A percentile compares a stretch with the other conserved stretches of the same genome.
These are phyloP conservation scores for Phylloporus sp. DNA, from an alignment of 768 basidiomycete genomes.

Conservation along the genomic window DNA sequence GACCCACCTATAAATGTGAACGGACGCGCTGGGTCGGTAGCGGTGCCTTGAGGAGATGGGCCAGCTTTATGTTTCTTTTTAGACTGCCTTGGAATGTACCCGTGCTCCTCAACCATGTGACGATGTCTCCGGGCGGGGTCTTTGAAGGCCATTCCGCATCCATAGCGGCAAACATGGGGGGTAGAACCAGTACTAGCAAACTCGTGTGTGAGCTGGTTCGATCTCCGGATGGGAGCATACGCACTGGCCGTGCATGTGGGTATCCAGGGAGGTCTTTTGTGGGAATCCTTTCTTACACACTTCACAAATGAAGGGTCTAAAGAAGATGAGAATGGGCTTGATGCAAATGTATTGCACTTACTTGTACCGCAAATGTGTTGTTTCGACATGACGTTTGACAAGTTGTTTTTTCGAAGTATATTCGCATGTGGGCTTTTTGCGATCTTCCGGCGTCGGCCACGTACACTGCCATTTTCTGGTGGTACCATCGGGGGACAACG, in stretches of 20 bases:
- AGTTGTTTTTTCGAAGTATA: slow-evolving; percentile 58
- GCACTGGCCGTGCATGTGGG: slow-evolving; percentile 54
- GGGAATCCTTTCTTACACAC: slow-evolving; percentile 54
- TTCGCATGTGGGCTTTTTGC: slow-evolving; percentile 33
- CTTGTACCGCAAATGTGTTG: slow-evolving; percentile 60
- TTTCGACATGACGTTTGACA: slow-evolving; percentile 65
- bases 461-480: slow-evolving; percentile 39
- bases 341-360: slow-evolving; percentile 29
- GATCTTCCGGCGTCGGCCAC: slow-evolving; percentile 36
- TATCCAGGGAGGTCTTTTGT: slow-evolving; percentile 56
- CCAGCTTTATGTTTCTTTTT: slow-evolving; percentile 43
- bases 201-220: slow-evolving; percentile 9
- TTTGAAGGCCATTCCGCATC: slow-evolving; percentile 53
- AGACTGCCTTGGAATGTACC: slow-evolving; percentile 44
- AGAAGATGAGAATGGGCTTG: slow-evolving; percentile 12
- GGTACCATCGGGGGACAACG: slow-evolving; percentile 30
- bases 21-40: slow-evolving; percentile 29
- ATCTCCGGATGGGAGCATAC: slow-evolving; percentile 16
- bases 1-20: slow-evolving; percentile 31
- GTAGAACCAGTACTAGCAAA: slow-evolving; percentile 50
- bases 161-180: slow-evolving; percentile 50
- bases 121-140: slow-evolving; percentile 63
- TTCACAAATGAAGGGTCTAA: slow-evolving; percentile 49
- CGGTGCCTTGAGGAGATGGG: slow-evolving; percentile 24
- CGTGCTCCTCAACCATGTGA: slow-evolving; percentile 52